A percentile compares a stretch with the other conserved stretches of the same genome.
Evolutionary conservation across 495 filamentous ascomycete species (phyloP).

Genomic region (Rhizodiscina lignyota): DNA sequence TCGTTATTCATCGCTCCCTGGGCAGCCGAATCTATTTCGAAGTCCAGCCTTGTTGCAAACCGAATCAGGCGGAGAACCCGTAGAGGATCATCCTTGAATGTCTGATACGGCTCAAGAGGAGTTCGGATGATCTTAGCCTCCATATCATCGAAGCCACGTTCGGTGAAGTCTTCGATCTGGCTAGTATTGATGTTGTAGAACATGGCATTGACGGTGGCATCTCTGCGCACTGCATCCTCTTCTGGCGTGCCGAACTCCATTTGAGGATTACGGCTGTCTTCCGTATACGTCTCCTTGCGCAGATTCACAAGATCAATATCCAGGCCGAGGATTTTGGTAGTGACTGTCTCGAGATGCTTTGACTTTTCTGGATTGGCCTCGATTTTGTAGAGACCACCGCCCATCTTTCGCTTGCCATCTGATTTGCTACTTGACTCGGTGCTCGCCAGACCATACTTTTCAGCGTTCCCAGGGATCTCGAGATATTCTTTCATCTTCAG

Average conservation of each 20-base stretch:
- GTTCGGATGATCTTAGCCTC: constrained; percentile 56
- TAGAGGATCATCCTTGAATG: constrained; percentile 88
- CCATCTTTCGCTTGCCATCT: constrained; percentile 16
- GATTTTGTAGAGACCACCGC: constrained; percentile 26
- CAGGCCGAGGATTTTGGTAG: constrained; percentile 66
- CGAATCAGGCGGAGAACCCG: constrained; percentile 77
- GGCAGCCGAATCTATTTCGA: constrained; percentile 51
- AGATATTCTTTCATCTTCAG: constrained; percentile 44
- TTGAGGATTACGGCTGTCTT: constrained; percentile 72
- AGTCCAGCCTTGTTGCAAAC: constrained; percentile 74
- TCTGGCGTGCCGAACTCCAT: constrained; percentile 88
- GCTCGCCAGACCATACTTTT: constrained; percentile 20
- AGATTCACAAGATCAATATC: constrained; percentile 93
- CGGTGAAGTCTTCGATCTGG: constrained; percentile 71
- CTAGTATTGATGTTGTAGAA: constrained; percentile 81
- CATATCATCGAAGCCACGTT: constrained; percentile 60
- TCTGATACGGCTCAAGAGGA: constrained; percentile 75
- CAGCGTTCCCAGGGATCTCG: constrained; percentile 21
- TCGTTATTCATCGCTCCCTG: constrained; percentile 57
- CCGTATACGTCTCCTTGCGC: constrained; percentile 74
- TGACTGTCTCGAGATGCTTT: constrained; percentile 91
- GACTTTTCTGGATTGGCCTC: constrained; percentile 85
- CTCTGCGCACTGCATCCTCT: constrained; percentile 78
- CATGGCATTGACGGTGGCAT: constrained; percentile 88
- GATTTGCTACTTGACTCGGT: too few relatives aligned